Base-by-base conservation (phyloP, 2,329 filamentous ascomycete genomes). In the Davidsoniella australis region DNA sequence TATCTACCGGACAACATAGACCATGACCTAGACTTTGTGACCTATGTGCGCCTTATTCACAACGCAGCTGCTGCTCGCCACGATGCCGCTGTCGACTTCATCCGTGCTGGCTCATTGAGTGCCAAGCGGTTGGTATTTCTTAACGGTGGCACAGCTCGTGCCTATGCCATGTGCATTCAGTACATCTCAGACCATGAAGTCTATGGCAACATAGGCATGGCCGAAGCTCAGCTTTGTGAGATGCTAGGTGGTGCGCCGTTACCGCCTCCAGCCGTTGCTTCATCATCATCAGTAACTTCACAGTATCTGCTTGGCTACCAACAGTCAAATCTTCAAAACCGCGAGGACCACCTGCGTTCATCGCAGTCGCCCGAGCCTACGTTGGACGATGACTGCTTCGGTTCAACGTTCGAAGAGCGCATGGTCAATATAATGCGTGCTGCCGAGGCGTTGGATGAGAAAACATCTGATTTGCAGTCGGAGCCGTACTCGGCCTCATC, bases 81-180 rank as follows among this genome's bases (percentile, higher is more conserved):
- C 26, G 63, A 71, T 47, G 63, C 63, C 41, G 76, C 76, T 6
- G 60, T 64, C 26, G 58, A 63, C 2, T 81, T 80, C 56, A 59
- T 80, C 20, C 59, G 62, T 39, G 63, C 63, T 8, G 68, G 71
- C 5, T 67, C 66, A 1, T 58, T 63, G 8, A 60, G 61, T 47
- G 67, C 68, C 51, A 76, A 71, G 55, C 69, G 70, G 50, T 59
- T 80, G 4, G 76, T 78, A 6, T 78, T 81, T 55, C 63, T 77
- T 60, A 70, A 76, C 47, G 77, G 76, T 2, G 75, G 77, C 8
- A 73, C 72, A 2, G 65, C 71, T 8, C 66, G 69, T 49, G 75
- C 75, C 1, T 69, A 72, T 48, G 61, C 69, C 5, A 62, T 69
- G 20, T 80, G 76, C 56, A 68, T 80, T 49, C 62, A 64, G 36